Conservation (phyloP, 2,329 filamentous ascomycete genomes). For the Hypoxylon sp. region DNA sequence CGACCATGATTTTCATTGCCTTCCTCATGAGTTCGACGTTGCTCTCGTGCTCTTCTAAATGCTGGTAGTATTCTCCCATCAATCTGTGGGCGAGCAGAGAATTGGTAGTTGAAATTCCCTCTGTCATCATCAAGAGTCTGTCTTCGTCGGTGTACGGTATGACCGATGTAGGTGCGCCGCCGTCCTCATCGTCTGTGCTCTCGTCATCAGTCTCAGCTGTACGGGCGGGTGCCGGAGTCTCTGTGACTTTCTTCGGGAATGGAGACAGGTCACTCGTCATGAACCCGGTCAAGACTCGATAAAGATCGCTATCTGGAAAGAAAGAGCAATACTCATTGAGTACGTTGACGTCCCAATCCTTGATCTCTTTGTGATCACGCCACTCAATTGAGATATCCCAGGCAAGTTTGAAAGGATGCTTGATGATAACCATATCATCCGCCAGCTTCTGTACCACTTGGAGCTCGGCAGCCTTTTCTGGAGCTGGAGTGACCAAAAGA, state of each 20-base stretch:
- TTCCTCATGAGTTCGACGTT: slow-evolving; percentile 85
- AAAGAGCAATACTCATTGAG: slow-evolving; percentile 84
- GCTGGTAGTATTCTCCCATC: slow-evolving; percentile 85
- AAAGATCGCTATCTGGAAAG: slow-evolving; percentile 87
- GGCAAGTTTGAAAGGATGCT: slow-evolving; percentile 88
- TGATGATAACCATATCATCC: slow-evolving; percentile 95
- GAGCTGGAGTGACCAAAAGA: slow-evolving; percentile 76
- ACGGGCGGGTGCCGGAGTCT: slow-evolving; percentile 38
- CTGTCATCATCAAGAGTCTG: slow-evolving; percentile 83
- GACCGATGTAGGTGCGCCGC: slow-evolving; percentile 67
- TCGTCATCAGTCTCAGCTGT: slow-evolving; percentile 59
- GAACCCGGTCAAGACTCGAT: slow-evolving; percentile 85
- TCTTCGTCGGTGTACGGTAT: slow-evolving; percentile 80
- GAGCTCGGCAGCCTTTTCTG: slow-evolving; percentile 78
- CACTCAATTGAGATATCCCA: slow-evolving; percentile 95
- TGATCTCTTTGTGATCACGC: slow-evolving; percentile 81
- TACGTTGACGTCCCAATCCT: slow-evolving; percentile 83
- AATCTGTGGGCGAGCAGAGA: slow-evolving; percentile 88
- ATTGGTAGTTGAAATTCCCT: slow-evolving; percentile 75
- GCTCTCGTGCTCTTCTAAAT: slow-evolving; percentile 86
- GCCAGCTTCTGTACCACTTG: slow-evolving; percentile 82
- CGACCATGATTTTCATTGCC: slow-evolving; percentile 72
- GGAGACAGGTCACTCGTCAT: slow-evolving; percentile 87
- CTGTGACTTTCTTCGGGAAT: slow-evolving; percentile 68
- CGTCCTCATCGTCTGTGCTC: slow-evolving; percentile 71